Evolutionary conservation across 2,329 filamentous ascomycete species (phyloP).

Genomic region (Fusarium staphyleae): DNA sequence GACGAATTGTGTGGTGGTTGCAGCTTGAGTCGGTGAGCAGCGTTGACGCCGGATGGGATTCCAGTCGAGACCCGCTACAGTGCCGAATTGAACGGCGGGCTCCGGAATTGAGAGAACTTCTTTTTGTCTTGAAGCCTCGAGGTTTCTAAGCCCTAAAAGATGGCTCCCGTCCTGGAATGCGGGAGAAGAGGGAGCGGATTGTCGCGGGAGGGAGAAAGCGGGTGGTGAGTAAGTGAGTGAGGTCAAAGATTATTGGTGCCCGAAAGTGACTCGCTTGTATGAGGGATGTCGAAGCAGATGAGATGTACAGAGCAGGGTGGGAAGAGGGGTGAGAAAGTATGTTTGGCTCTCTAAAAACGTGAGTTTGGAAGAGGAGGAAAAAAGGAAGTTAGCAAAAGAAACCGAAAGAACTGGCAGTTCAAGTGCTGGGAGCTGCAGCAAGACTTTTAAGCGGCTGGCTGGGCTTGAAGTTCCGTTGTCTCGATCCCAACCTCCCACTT

Average conservation of each 20-base stretch:
- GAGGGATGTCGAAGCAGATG: conserved; percentile 2
- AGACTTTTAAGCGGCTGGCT: conserved; percentile 45
- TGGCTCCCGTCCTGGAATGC: conserved; percentile 20
- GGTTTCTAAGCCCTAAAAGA: conserved; percentile 14
- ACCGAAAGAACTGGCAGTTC: conserved; percentile 22
- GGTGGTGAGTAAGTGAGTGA: conserved; percentile 1
- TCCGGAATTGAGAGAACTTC: conserved; percentile 4
- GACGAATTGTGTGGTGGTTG: conserved; percentile 7
- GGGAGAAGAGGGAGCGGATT: conserved; percentile 31
- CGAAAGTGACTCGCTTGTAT: conserved; percentile 13
- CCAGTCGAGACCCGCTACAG: conserved; percentile 10
- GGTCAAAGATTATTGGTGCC: conserved; percentile 25
- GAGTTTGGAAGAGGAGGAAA: conserved; percentile 17
- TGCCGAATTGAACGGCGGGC: conserved; percentile 18
- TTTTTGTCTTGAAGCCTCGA: conserved; percentile 13
- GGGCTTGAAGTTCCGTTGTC: conserved; percentile 37
- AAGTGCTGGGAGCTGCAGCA: conserved; percentile 43
- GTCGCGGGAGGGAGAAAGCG: conserved; percentile 22
- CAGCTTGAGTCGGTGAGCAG: conserved; percentile 7
- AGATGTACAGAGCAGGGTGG: conserved; percentile 8
- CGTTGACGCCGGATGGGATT: conserved; percentile 17
- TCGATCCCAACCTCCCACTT: conserved; percentile 48
- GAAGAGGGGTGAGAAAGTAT: conserved; percentile 9
- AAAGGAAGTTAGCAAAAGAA: conserved; percentile 5
- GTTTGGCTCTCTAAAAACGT: background rate